These are phyloP conservation scores for Juncus effusus DNA, from an alignment of 176 grass and related monocot genomes.

Conservation along the genomic window DNA sequence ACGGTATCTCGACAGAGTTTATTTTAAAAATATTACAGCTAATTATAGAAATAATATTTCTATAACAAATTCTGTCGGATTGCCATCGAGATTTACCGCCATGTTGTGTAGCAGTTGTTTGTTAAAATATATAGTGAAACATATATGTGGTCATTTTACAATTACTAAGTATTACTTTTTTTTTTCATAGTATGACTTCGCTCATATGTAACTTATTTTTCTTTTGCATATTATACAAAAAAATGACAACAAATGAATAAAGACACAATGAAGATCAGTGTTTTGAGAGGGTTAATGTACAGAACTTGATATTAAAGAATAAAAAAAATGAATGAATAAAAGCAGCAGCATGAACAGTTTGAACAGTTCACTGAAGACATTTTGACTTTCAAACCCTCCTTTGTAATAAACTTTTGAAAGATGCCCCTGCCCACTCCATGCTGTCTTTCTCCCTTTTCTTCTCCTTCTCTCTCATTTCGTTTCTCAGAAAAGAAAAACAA, in stretches of 20 bases:
- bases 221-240: not conserved
- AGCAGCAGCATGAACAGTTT: slow-evolving; percentile 9
- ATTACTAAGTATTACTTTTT: too few relatives aligned
- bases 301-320: not conserved
- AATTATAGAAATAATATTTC: too few relatives aligned
- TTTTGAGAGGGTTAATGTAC: not conserved
- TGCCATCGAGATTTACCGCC: too few relatives aligned
- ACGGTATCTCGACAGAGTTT: too few relatives aligned
- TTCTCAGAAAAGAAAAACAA: not conserved
- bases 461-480: not conserved
- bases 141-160: too few relatives aligned
- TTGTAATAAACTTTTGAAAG: not conserved
- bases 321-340: not conserved
- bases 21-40: too few relatives aligned
- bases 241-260: not conserved
- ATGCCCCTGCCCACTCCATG: slow-evolving; percentile 1
- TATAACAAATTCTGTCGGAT: too few relatives aligned
- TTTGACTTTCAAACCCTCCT: slow-evolving; percentile 12
- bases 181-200: too few relatives aligned
- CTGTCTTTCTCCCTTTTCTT: not conserved
- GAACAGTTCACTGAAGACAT: slow-evolving; percentile 7
- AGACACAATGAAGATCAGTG: not conserved
- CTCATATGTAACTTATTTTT: too few relatives aligned
- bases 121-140: too few relatives aligned
- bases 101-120: too few relatives aligned